Evolutionary conservation across 306 rosid species (phyloP).

Genomic region (Cotoneaster glaucophyllus): DNA sequence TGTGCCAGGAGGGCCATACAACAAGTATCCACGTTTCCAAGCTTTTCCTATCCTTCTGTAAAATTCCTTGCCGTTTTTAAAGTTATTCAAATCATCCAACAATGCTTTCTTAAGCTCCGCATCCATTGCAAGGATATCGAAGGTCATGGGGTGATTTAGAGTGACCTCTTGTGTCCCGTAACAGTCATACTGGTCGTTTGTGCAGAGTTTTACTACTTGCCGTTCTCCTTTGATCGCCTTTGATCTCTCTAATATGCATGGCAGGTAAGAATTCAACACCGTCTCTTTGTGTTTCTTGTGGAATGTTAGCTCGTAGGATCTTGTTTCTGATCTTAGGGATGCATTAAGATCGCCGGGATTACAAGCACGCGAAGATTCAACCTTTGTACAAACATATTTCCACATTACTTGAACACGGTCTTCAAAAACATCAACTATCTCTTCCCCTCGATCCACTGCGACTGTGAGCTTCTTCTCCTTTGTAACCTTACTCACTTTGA

Average conservation of each 20-base stretch:
- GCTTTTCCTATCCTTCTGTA: constrained; percentile 41
- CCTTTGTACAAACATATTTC: no score
- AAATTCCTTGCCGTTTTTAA: constrained; percentile 27
- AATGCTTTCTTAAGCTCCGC: constrained; percentile 27
- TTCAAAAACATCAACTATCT: no score
- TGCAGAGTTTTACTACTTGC: constrained; percentile 19
- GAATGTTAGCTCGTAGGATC: neutral
- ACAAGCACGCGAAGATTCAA: no score
- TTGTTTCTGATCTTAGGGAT: no score
- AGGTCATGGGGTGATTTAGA: neutral
- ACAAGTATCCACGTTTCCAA: constrained; percentile 55
- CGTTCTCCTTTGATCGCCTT: constrained; percentile 20
- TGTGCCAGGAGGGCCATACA: constrained; percentile 62
- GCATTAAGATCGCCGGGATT: no score
- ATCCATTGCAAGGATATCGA: constrained; percentile 42
- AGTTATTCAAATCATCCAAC: constrained; percentile 40
- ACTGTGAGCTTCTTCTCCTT: neutral
- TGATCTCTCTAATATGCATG: constrained; percentile 28
- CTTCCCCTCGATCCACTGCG: no score
- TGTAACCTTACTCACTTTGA: neutral
- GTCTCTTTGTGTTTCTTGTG: constrained; percentile 31
- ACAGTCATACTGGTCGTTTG: neutral
- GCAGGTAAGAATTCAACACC: constrained; percentile 33
- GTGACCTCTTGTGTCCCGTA: neutral
- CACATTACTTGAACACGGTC: no score